Base-by-base conservation (phyloP, 192 early-diverging fungal species). In the Mortierella claussenii region DNA sequence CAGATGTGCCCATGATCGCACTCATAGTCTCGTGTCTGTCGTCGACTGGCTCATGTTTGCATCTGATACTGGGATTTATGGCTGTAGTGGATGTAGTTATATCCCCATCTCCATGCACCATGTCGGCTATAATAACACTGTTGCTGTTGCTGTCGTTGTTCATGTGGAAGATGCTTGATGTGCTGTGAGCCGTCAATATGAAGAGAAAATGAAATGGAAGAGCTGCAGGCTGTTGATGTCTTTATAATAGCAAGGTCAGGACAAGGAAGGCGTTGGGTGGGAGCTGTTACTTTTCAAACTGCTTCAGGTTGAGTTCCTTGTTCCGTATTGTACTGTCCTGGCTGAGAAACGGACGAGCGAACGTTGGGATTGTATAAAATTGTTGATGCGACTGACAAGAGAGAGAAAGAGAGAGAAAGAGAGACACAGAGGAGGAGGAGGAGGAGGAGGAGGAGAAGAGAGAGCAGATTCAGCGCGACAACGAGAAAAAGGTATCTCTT, bases 21-120 rank as follows among this genome's bases (percentile, higher is more conserved):
- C 15, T 55, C 5, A 42, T 42, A 2, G 21, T 42, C 55, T 58
- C 55, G 55, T 58, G 55, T 58, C 24, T 23, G 1, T 45, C n/a
- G 24, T 58, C 42, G 24, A 24, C 23, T 45, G 55, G 55, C 57
- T 60, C 57, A 47, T 60, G 57, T 18, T 60, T 60, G 57, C 57
- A 60, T 45, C 44, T 60, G 57, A 60, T 33, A 60, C 3, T 20
- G 44, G 27, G 30, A 27, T 17, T 9, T 12, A 18, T 2, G 27
- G 24, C 30, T 53, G 50, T 15, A 31, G 50, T 17, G 31, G 28
- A 28, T 49, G 47, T 21, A 20, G 18, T 57, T 60, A 21, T 46
- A 24, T 47, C 33, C 28, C 44, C 57, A 60, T 60, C 44, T n/a
- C 43, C 46, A 7, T 60, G 44, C 37, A 45, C 34, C 23, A 9